Conservation (phyloP, 1,139 yeast species). For the Candida sp. region DNA sequence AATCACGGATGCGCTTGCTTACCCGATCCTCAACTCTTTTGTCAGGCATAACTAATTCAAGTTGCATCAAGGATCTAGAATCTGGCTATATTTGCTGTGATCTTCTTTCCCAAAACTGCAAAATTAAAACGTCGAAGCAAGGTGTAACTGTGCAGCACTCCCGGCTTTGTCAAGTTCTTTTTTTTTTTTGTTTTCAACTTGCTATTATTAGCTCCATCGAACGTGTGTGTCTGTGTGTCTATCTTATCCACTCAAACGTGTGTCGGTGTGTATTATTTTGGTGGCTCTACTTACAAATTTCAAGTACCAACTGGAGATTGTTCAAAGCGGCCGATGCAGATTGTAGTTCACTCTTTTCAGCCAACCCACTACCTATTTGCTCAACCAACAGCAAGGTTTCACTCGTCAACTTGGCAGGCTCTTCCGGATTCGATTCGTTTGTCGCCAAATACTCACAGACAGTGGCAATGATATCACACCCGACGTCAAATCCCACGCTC, state of each 20-base stretch:
- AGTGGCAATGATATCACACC: constrained; percentile 78
- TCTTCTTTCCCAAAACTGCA: background rate
- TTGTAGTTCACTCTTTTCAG: constrained; percentile 2
- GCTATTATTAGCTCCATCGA: background rate
- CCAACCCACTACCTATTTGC: constrained; percentile 2
- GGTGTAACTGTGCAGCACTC: background rate
- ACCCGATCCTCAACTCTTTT: background rate
- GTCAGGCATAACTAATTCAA: background rate
- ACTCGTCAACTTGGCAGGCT: constrained; percentile 15
- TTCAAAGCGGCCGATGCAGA: constrained; percentile 3
- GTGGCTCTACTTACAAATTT: background rate
- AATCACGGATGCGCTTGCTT: background rate
- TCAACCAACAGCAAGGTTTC: constrained; percentile 6
- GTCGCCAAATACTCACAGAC: constrained; percentile 62
- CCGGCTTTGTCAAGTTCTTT: background rate
- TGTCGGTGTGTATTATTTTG: background rate
- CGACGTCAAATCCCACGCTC: constrained; percentile 55
- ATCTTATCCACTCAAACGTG: background rate
- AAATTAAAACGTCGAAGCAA: background rate
- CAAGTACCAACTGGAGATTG: constrained; percentile 3
- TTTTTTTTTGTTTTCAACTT: background rate
- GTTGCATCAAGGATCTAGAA: constrained; percentile 1
- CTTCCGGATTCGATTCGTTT: constrained; percentile 25
- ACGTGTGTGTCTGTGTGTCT: too few species aligned
- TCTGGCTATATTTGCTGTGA: background rate